Percentiles rank a stretch among this genome's conserved stretches.
Conservation (phyloP, 768 basidiomycete species). For the Dentipellis sp. region DNA sequence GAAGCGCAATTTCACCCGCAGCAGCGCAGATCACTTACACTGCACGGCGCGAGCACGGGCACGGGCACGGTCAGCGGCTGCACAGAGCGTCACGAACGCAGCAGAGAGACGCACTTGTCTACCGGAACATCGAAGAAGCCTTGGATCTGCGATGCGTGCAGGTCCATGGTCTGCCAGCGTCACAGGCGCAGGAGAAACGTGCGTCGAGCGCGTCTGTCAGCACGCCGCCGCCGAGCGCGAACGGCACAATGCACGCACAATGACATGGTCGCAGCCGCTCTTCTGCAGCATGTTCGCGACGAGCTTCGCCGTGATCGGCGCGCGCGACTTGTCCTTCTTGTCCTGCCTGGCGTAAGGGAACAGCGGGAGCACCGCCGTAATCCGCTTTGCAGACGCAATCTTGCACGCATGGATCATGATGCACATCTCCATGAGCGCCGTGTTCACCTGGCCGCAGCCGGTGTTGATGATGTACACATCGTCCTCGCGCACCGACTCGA, state of each 20-base stretch:
- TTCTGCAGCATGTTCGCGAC: constrained; percentile 96
- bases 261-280: constrained; percentile 93
- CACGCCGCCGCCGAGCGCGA: neutral
- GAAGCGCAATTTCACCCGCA: constrained; percentile 14
- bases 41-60: constrained; percentile 14
- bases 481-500: constrained; percentile 93
- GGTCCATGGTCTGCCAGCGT: constrained; percentile 79
- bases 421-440: constrained; percentile 93
- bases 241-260: constrained; percentile 44
- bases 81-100: constrained; percentile 2
- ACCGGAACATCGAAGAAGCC: constrained; percentile 99
- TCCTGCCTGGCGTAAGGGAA: constrained; percentile 98
- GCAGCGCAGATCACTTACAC: constrained; percentile 34
- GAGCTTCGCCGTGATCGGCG: constrained; percentile 95
- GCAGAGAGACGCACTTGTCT: constrained; percentile 75
- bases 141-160: constrained; percentile 98
- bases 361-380: constrained; percentile 96
- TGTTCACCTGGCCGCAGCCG: constrained; percentile 80
- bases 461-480: constrained; percentile 99
- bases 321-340: constrained; percentile 98
- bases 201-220: neutral
- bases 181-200: neutral
- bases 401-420: constrained; percentile 99
- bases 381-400: constrained; percentile 96
- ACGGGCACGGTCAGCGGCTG: neutral